These are phyloP conservation scores for Achaetomium macrosporum DNA, from an alignment of 2,329 filamentous ascomycete genomes.

Conservation along the genomic window DNA sequence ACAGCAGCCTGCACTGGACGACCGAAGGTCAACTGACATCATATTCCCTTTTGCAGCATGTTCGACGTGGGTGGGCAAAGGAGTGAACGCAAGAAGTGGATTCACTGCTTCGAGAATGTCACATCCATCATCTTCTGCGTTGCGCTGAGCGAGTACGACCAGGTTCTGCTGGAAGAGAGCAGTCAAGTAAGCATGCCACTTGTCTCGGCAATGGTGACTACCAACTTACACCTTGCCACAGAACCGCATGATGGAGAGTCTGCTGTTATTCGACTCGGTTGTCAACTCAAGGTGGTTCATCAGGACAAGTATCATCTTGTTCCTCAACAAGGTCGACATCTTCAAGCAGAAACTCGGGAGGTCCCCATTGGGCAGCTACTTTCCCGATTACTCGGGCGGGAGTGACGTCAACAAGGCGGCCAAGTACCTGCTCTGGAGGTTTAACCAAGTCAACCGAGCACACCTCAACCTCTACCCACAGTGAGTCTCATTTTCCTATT, in stretches of 20 bases:
- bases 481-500: conserved; percentile 50
- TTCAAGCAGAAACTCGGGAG: conserved; percentile 91
- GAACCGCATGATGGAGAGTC: conserved; percentile 99
- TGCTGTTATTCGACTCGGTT: conserved; percentile 94
- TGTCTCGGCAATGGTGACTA: background rate
- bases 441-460: conserved; percentile 96
- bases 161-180: conserved; percentile 92
- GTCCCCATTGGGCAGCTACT: conserved; percentile 89
- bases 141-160: conserved; percentile 95
- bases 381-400: conserved; percentile 94
- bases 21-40: background rate
- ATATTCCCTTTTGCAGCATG: conserved; percentile 62
- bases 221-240: conserved; percentile 33
- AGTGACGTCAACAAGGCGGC: conserved; percentile 97
- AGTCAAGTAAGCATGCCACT: conserved; percentile 65
- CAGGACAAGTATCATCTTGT: conserved; percentile 96
- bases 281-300: conserved; percentile 99
- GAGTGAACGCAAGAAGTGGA: conserved; percentile 99
- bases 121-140: conserved; percentile 99
- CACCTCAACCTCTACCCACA: conserved; percentile 97
- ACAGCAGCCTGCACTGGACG: background rate
- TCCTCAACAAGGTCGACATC: conserved; percentile 97
- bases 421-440: conserved; percentile 96
- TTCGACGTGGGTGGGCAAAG: conserved; percentile 97
- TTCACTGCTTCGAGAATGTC: conserved; percentile 99